Evolutionary conservation across 805 yeast species (phyloP), one percentile per base, ranked within the genome.

Genomic region (Myxozyma geophila): DNA sequence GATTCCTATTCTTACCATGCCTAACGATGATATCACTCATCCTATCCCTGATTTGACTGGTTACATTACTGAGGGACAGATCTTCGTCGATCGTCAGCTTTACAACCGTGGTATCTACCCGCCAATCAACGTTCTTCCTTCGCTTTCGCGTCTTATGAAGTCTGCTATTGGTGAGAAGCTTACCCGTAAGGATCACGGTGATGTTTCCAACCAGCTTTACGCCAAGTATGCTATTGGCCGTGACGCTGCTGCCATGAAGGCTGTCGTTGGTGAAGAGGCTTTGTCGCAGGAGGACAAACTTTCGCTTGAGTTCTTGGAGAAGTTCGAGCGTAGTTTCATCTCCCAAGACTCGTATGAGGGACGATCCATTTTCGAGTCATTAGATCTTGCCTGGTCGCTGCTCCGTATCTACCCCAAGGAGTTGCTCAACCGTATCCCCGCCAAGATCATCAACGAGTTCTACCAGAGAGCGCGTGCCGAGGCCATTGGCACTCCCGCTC

Each of bases 1-100:
- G 82, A 90, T 95, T 77, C 99, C 99, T 66, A 95, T 95, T 78
- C 86, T 95, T 79, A 92, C 98, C 70, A 96, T 95, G 99, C 99
- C 99, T 72, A 95, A 95, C 83, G 99, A 95, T 80, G 99, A 95
- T 83, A 95, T 95, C 77, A 95, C 98, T 70, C 99, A 95, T 81
- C 99, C 99, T 74, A 95, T 95, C 82, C 99, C 99, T 59, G 99
- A 95, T 88, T 88, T 95, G 83, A 95, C 99, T 50, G 99, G 99
- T 72, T 95, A 96, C 80, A 95, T 95, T 77, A 95, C 99, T 54
- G 99, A 95, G 81, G 99, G 99, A 64, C 99, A 95, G 84, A 95
- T 95, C 75, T 93, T 89, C 68, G 88, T 95, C 72, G 99, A 95
- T 80, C 90, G 99, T 82, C 97, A 92, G 80, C 84, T 95, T 77